Percentiles rank a stretch among this genome's conserved stretches.
phyloP scores from a whole-genome alignment of 2,329 filamentous ascomycete genomes.

The Sclerotinia spermophila region DNA sequence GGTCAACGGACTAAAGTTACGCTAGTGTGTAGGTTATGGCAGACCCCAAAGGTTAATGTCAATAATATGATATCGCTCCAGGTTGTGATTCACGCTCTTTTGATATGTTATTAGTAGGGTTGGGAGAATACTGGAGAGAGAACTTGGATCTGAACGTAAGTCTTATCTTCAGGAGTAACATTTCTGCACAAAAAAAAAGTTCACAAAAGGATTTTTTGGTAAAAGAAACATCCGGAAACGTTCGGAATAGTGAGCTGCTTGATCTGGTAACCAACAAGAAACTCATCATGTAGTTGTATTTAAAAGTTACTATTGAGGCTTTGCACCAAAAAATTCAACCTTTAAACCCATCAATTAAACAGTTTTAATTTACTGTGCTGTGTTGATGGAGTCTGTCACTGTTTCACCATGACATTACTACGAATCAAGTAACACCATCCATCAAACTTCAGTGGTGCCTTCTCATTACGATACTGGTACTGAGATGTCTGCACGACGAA shows the following conservation, averaged over 20 bases:
- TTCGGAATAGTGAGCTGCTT: background rate
- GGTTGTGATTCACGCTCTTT: background rate
- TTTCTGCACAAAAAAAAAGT: background rate
- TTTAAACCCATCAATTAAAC: background rate
- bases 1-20: background rate
- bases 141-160: background rate
- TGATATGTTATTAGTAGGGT: background rate
- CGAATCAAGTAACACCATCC: background rate
- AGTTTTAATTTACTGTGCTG: background rate
- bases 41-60: constrained; percentile 9
- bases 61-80: background rate
- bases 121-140: background rate
- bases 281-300: background rate
- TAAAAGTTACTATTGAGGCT: background rate
- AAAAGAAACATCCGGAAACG: background rate
- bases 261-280: background rate
- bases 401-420: background rate
- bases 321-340: background rate
- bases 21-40: constrained; percentile 11
- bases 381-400: background rate
- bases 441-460: background rate
- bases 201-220: background rate
- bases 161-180: background rate
- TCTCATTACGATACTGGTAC: background rate
- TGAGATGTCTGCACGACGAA: background rate